Conservation (phyloP, 805 yeast species). For the Nakazawaea pomicola region DNA sequence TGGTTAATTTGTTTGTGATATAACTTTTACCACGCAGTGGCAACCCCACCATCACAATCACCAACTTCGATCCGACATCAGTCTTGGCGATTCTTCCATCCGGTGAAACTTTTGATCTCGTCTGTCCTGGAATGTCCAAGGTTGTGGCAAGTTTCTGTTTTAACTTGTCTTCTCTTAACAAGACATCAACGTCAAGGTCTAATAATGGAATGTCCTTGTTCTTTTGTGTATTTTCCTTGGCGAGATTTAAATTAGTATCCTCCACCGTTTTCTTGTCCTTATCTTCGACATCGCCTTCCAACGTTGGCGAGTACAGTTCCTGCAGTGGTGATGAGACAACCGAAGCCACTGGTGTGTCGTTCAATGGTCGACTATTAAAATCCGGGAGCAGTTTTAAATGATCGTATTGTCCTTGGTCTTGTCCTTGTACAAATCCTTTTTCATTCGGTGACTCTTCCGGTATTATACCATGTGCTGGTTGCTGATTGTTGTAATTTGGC, state of each 20-base stretch:
- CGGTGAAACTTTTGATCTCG: conserved; percentile 73
- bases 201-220: conserved; percentile 25
- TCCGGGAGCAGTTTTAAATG: conserved; percentile 33
- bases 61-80: conserved; percentile 79
- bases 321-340: conserved; percentile 47
- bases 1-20: conserved; percentile 82
- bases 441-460: background rate
- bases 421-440: too few species aligned
- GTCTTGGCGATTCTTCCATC: conserved; percentile 59
- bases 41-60: conserved; percentile 93
- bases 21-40: conserved; percentile 96
- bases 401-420: background rate
- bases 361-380: conserved; percentile 66
- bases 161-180: conserved; percentile 3
- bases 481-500: conserved; percentile 6
- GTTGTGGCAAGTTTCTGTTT: conserved; percentile 43
- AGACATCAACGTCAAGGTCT: conserved; percentile 4
- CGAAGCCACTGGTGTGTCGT: conserved; percentile 69
- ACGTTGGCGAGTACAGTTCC: conserved; percentile 20
- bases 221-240: conserved; percentile 19
- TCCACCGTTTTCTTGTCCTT: conserved; percentile 8
- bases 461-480: conserved; percentile 14
- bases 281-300: conserved; percentile 15
- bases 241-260: conserved; percentile 2
- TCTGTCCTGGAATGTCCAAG: conserved; percentile 87